Conservation (phyloP, 495 filamentous ascomycete genomes). For the Trichocladium antarcticum region DNA sequence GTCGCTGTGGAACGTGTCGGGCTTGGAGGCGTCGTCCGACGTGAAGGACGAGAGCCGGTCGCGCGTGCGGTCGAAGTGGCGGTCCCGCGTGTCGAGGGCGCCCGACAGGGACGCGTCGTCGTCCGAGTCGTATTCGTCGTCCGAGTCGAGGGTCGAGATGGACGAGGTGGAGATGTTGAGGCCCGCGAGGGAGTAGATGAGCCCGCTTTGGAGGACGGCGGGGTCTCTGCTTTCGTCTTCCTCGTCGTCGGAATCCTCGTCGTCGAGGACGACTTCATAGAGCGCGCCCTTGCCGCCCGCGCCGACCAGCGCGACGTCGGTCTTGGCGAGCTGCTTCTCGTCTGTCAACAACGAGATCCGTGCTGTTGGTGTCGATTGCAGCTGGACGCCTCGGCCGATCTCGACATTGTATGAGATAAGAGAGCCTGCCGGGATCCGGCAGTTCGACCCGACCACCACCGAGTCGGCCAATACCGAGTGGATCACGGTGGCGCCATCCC, state of each 20-base stretch:
- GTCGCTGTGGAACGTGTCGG: slow-evolving; percentile 74
- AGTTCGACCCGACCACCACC: slow-evolving; percentile 58
- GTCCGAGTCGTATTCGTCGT: slow-evolving; percentile 33
- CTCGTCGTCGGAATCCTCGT: slow-evolving; percentile 39
- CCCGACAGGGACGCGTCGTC: slow-evolving; percentile 22
- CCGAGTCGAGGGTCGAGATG: slow-evolving; percentile 50
- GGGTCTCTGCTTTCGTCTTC: slow-evolving; percentile 39
- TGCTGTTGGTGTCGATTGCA: slow-evolving; percentile 21
- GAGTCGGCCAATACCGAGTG: slow-evolving; percentile 66
- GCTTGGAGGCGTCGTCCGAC: slow-evolving; percentile 35
- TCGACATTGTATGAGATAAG: slow-evolving; percentile 70
- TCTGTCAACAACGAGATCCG: slow-evolving; percentile 30
- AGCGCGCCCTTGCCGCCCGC: slow-evolving; percentile 41
- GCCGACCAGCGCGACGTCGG: slow-evolving; percentile 49
- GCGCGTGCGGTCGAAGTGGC: slow-evolving; percentile 22
- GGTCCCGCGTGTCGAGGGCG: slow-evolving; percentile 2
- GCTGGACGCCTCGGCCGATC: slow-evolving; percentile 45
- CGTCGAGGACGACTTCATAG: slow-evolving; percentile 37
- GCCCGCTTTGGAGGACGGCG: slow-evolving; percentile 28
- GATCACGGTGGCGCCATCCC: slow-evolving; percentile 56
- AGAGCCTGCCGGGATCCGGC: slow-evolving; percentile 55
- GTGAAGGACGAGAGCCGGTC: slow-evolving; percentile 43
- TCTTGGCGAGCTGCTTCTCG: slow-evolving; percentile 31
- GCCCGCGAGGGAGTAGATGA: slow-evolving; percentile 58
- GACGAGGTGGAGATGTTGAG: slow-evolving; percentile 65